Evolutionary conservation across 768 basidiomycete species (phyloP), one percentile per base, ranked within the genome.

Genomic region (Calocera cornea): DNA sequence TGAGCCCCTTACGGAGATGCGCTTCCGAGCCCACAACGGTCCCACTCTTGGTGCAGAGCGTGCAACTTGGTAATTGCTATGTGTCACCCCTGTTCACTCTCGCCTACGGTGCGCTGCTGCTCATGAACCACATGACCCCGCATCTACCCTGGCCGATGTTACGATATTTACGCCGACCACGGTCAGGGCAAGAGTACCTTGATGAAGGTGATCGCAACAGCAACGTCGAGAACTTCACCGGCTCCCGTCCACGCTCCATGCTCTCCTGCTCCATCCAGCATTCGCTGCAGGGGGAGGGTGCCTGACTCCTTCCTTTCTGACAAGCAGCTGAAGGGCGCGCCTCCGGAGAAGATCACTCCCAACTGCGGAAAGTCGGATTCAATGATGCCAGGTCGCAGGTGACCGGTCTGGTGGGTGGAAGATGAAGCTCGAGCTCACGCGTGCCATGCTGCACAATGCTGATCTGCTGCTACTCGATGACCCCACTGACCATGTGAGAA

Each of bases 221-320:
- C 68, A 97, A 97, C 79, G 79, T 80, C 71, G 95, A 98, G 78
- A 94, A 94, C 75, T 98, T 97, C 79, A 95, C 95, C n/a, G n/a
- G n/a, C 84, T 92, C 3, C 92, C 87, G 71, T 86, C 87, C 69
- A 83, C 93, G 76, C 80, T 98, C 64, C 85, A 89, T 60, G 90
- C 90, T 72, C 85, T 97, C 69, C 97, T 97, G 94, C 95, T 98
- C n/a, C n/a, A n/a, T n/a, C 36, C 95, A 97, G 78, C 95, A 98
- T 79, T 88, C 94, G 31, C 81, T 97, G 12, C 93, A 95, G 79
- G 93, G 95, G 65, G 94, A 97, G 78, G 92, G 97, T 77, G 84
- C 83, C 19, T 88, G 90, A 95, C 77, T 97, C 97, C 77, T 87
- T 98, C 71, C 87, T 90, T 17, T 82, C 88, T 66, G 93, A 95